Base-by-base conservation (phyloP, 441 rosid species). In the Gossypium gossypioides region DNA sequence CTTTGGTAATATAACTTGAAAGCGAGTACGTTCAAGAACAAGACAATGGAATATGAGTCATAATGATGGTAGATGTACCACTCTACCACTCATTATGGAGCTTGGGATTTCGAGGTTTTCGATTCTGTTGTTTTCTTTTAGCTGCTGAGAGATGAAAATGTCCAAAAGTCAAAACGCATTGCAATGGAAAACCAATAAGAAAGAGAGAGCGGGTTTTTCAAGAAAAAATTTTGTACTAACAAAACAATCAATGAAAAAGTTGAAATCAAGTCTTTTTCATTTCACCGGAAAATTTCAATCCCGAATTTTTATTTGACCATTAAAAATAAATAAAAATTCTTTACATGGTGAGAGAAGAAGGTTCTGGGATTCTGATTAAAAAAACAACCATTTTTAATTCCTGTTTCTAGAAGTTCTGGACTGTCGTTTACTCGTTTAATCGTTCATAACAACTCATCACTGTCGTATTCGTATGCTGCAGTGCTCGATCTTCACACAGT, bases 111-210 rank as follows among this genome's bases (percentile, higher is more conserved):
- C 25, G 29, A 40, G 29, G 54, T 18, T 12, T 15, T 54, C 59
- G n/a, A 19, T 25, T 8, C 34, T 13, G 15, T 52, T 22, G 56
- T n/a, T 2, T 13, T 0, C 37, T 58, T 9, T 16, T 6, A 52
- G 57, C 18, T 52, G 1, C 19, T 2, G 52, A 16, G 32, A 56
- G 69, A 37, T 3, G 32, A 16, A 74, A 9, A 74, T 72, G 81
- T 18, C 75, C 77, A 67, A 75, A 81, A 75, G 83, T 79, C 79
- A 75, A 79, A 74, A 19, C 59, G 72, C 74, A 61, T 25, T 34
- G 44, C 37, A 10, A 12, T 4, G 12, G 40, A 18, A 50, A 50
- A 15, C 34, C 3, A 15, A 52, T 54, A 12, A 21, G 67, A 19
- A 24, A 40, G 2, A 40, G 51, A 1, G 19, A 29, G 54, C 69